Evolutionary conservation across 1,284 basidiomycete species (phyloP), one percentile per base, ranked within the genome.

Genomic region (Garcileccinum viscosum): DNA sequence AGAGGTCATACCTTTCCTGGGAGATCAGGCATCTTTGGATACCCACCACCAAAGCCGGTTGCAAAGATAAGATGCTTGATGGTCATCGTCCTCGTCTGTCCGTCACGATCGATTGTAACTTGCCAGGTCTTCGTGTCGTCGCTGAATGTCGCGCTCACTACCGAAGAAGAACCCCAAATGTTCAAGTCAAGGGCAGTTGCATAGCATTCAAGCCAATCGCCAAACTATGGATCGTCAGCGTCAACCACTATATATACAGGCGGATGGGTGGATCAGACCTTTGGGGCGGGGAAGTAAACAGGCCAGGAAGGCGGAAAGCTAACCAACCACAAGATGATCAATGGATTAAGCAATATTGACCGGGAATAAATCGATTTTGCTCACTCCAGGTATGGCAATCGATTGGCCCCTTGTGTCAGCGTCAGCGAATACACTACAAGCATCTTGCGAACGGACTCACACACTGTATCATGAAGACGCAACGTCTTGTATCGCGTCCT

Each of bases 201-300:
- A 69, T 89, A 90, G 42, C 77, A 80, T 73, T 90, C 89, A n/a
- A 90, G 82, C 86, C 87, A 91, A 71, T 88, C 85, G 6, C 84
- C 89, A 33, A 90, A 78, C 84, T 84, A 22, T 19, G 22, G 22
- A 64, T 4, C 42, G 60, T 75, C 30, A 66, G 72, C 62, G 44
- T 47, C 44, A 22, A 30, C n/a, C n/a, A 38, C 14, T 24, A 47
- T 24, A 47, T 5, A n/a, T 19, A 35, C 5, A 27, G 0, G 17
- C 7, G 33, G 12, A 22, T 24, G 9, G 19, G 17, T 24, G 11
- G 14, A 59, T 19, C 33, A 14, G 65, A 47, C 44, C 12, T 47
- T 47, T 47, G 44, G 66, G 65, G 79, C 80, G 9, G 82, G 78
- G n/a, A 76, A 78, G 67, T 80, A 81, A 8, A 76, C 69, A 8